A percentile compares a stretch with the other conserved stretches of the same genome.
Conservation (phyloP, 139 green algal genomes). For the Ettlia oleoabundans region DNA sequence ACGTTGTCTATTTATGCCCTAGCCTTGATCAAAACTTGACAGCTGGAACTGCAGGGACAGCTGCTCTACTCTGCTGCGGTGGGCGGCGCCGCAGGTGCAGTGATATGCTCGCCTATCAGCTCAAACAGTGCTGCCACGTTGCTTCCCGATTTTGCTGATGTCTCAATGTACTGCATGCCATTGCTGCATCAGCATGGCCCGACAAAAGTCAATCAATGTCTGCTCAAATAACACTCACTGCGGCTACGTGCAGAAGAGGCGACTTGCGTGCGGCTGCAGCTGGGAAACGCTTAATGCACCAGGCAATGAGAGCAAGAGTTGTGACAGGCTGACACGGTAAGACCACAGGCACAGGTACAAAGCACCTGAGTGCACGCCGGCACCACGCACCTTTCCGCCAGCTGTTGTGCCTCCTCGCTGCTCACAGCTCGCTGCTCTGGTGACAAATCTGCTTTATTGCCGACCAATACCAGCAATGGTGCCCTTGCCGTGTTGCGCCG, state of each 20-base stretch:
- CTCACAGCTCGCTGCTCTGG: slow-evolving; percentile 53
- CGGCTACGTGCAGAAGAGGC: neutral
- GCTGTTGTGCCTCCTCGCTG: slow-evolving; percentile 58
- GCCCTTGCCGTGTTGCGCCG: slow-evolving; percentile 84
- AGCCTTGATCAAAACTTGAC: too few species aligned
- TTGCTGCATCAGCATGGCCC: too few species aligned
- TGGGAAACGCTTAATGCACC: too few species aligned
- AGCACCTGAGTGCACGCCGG: too few species aligned
- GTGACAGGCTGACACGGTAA: neutral
- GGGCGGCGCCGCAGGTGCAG: neutral
- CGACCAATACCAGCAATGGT: slow-evolving; percentile 94
- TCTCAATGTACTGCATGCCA: slow-evolving; percentile 60
- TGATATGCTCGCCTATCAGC: slow-evolving; percentile 60
- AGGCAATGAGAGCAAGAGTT: neutral
- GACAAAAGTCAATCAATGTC: too few species aligned
- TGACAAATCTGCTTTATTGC: slow-evolving; percentile 95
- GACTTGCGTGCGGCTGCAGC: too few species aligned
- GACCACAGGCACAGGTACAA: neutral
- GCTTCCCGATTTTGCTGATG: slow-evolving; percentile 84
- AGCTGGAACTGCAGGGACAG: too few species aligned
- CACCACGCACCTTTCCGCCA: slow-evolving; percentile 84
- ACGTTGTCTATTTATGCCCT: too few species aligned
- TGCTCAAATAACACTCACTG: too few species aligned
- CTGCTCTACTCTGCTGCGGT: too few species aligned
- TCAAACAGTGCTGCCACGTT: slow-evolving; percentile 89